Evolutionary conservation across 495 filamentous ascomycete genomes (phyloP), one percentile per base, ranked within the genome.

Genomic region (Aspergillus bertholletiae): DNA sequence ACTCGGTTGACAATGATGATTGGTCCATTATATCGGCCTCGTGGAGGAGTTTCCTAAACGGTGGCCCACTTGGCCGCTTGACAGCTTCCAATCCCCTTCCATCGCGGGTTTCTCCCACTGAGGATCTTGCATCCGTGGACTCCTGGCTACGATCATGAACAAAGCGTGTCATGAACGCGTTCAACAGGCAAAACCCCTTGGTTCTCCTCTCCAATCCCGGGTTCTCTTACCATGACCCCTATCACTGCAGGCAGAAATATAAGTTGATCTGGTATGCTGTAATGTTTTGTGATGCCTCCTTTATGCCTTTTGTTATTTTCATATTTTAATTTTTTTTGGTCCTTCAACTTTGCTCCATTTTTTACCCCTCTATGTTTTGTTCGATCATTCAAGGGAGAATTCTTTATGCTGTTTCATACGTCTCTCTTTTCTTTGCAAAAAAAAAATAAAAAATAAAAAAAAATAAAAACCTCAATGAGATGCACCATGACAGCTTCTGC

Each of bases 121-220:
- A 57, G 51, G 58, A 65, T 65, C 62, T 65, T 45, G 56, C 62
- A 65, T 60, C 59, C 62, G 59, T 54, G 56, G 56, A 54, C 54
- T 58, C 58, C 58, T 57, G 49, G 53, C 62, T 61, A 55, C 54
- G 58, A 65, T 65, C 62, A 55, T 43, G 53, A 11, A 40, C 20
- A 27, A 44, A 24, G 28, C 22, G 47, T 24, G 20, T 53, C 8
- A 53, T 49, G 35, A 41, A 51, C 49, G 18, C 39, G 5, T 30
- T 41, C 11, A 40, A 24, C 15, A 17, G 35, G 11, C 20, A 20
- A 34, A 12, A n/a, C n/a, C 12, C 17, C 21, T 28, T 46, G 23
- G 22, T 23, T 28, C 21, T 26, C 3, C n/a, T 43, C 17, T 15
- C 17, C 15, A 43, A 17, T 7, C 39, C 9, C 39, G 5, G 22